phyloP scores from a whole-genome alignment of 2,329 filamentous ascomycete species.

The Triangularia setosa region DNA sequence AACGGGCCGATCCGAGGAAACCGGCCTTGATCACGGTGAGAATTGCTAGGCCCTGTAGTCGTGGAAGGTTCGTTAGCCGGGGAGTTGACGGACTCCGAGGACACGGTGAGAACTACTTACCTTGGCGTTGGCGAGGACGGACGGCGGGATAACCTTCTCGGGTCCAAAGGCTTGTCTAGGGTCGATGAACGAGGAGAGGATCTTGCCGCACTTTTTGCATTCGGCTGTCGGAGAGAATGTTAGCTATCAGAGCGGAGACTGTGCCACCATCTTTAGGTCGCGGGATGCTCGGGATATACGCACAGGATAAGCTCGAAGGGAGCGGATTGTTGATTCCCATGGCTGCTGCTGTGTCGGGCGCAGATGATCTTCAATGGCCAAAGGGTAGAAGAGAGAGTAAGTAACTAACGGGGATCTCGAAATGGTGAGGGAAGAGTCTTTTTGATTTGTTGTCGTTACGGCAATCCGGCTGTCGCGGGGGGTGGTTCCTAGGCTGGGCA shows the following conservation, averaged over 20 bases:
- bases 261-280: neutral
- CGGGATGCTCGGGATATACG: slow-evolving; percentile 36
- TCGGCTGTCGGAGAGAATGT: slow-evolving; percentile 61
- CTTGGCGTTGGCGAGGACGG: slow-evolving; percentile 87
- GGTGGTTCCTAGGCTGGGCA: neutral
- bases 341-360: slow-evolving; percentile 11
- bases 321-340: slow-evolving; percentile 67
- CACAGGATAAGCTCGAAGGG: slow-evolving; percentile 65
- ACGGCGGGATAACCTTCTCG: slow-evolving; percentile 93
- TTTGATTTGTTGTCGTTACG: neutral
- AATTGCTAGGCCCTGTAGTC: slow-evolving; percentile 69
- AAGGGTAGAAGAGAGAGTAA: neutral
- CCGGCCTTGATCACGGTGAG: slow-evolving; percentile 84
- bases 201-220: slow-evolving; percentile 96
- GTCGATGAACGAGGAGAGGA: slow-evolving; percentile 90
- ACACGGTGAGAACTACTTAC: slow-evolving; percentile 39
- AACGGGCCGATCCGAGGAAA: slow-evolving; percentile 77
- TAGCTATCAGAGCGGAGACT: slow-evolving; percentile 12
- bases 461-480: neutral
- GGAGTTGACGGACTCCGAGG: slow-evolving; percentile 3
- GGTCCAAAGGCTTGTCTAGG: slow-evolving; percentile 90
- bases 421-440: neutral
- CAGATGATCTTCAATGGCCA: neutral
- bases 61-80: neutral
- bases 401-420: neutral